Base-by-base conservation (phyloP, 306 rosid genomes). In the Cicer pinnatifidum region DNA sequence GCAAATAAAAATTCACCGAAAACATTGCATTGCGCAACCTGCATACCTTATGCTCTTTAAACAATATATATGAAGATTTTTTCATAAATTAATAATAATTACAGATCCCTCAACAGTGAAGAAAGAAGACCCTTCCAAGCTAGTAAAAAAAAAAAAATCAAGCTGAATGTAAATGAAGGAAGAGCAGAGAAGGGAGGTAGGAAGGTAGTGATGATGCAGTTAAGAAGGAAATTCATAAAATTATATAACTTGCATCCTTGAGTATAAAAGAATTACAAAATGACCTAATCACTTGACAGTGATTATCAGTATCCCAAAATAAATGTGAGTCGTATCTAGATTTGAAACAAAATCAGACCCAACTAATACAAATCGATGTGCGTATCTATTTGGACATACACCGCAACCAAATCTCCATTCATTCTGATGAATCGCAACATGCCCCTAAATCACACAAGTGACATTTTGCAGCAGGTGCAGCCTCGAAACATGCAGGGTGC, bases 81-180 rank as follows among this genome's bases (percentile, higher is more conserved):
- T 11, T 12, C 47, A 45, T 11, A 75, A 33, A 73, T 41, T 38
- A 57, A 67, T 28, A 58, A 73, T 3, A 23, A 48, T 10, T 45
- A 54, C 23, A 37, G 17, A 28, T 37, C 59, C 54, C 57, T 38
- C 58, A 20, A 38, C 41, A 16, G 12, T 17, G 39, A 52, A 3
- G 50, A 35, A 20, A 16, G 67, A 38, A 39, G 41, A 8, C 6
- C 28, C 13, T 11, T 41, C 67, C 35, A 16, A 44, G 60, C 62
- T 50, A 51, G 56, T 35, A 37, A 73, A 69, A 45, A 68, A 60
- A n/a, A 82, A 37, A 60, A 20, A 82, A 37, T 67, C 73, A 37
- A 73, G 65, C 59, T 20, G 40, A 77, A 45, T 3, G 67, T 10
- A 73, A 50, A 72, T 16, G 15, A 56, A 11, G 60, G 69, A 3